phyloP scores from a whole-genome alignment of 345 rosid genomes.

The Arabidopsis arenosa region DNA sequence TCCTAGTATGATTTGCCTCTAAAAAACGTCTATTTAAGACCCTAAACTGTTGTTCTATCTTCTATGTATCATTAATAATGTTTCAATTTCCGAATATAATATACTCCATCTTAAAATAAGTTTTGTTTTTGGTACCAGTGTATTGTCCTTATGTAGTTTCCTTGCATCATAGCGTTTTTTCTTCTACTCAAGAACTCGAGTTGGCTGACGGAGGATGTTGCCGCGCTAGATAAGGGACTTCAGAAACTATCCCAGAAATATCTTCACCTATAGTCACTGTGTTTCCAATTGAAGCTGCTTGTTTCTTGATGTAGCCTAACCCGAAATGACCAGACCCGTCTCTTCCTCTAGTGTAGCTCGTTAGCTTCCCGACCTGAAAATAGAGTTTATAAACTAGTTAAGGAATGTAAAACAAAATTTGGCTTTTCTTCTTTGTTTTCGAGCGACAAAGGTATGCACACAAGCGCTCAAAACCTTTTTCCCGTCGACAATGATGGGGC shows the following conservation, averaged over 20 bases:
- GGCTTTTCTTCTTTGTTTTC: slow-evolving; percentile 5
- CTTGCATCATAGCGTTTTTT: slow-evolving; percentile 2
- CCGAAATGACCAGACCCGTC: slow-evolving; percentile 61
- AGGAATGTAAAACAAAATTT: neutral
- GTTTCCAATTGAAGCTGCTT: slow-evolving; percentile 57
- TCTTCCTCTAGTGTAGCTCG: slow-evolving; percentile 68
- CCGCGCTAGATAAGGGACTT: slow-evolving; percentile 67
- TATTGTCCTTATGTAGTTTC: slow-evolving; percentile 13
- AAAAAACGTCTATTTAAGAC: neutral
- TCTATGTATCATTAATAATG: slow-evolving; percentile 19
- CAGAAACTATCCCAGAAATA: slow-evolving; percentile 55
- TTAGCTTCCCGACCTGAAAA: slow-evolving; percentile 73
- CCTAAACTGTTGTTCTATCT: slow-evolving; percentile 16
- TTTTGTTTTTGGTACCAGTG: slow-evolving; percentile 21
- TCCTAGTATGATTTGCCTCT: slow-evolving; percentile 31
- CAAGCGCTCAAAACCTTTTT: slow-evolving; percentile 57
- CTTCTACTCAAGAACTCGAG: slow-evolving; percentile 47
- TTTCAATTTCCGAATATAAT: slow-evolving; percentile 3
- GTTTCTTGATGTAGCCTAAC: slow-evolving; percentile 76
- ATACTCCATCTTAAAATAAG: slow-evolving; percentile 10
- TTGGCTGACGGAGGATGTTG: slow-evolving; percentile 58
- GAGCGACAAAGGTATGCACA: slow-evolving; percentile 21
- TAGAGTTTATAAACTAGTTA: slow-evolving; percentile 2
- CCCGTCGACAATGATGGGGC: slow-evolving; percentile 64
- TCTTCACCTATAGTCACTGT: slow-evolving; percentile 66